Base-by-base conservation (phyloP, 1,139 yeast genomes). In the Kurtzmaniella quercitrusa region DNA sequence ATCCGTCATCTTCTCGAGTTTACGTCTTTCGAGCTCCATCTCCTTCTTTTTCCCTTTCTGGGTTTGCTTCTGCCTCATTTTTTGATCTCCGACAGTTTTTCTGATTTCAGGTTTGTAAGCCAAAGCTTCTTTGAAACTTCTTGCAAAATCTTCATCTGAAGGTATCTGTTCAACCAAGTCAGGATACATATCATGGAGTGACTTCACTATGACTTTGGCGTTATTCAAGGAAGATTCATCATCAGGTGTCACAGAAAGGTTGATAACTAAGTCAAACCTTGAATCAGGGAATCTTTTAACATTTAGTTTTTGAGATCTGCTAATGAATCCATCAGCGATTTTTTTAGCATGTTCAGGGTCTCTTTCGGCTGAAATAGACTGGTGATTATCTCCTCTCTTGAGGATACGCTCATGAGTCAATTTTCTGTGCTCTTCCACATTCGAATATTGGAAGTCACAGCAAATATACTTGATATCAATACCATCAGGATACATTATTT, bases 321-420 rank as follows among this genome's bases (percentile, higher is more conserved):
- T 68, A 37, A 88, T 69, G 53, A 91, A 91, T 0, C 93, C 91
- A 38, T 69, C 66, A 86, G 91, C 81, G 27, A 93, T 82, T 12
- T 72, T 53, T 17, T 70, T 60, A 0, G 86, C 82, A 40, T 74
- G 68, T 11, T 63, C 60, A 1, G 62, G 62, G 6, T 76, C 77
- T 21, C 60, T 60, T 48, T 61, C 60, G 3, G 73, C 74, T 51
- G 83, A 82, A 41, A 94, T 86, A 0, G 94, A 79, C 60, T 90
- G 97, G 58, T 94, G 99, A 52, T 88, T 85, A 57, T 89, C 94
- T 1, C 97, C 98, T 52, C 99, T 73, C 1, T 58, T 57, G 5
- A 72, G 45, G 0, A 93, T 84, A 49, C 98, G 71, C 0, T 69
- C 59, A 11, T 67, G 62, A 0, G 97, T 87, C 1, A 83, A 50